Conservation (phyloP, 2,329 filamentous ascomycete genomes). For the Aureobasidium mangrovei region DNA sequence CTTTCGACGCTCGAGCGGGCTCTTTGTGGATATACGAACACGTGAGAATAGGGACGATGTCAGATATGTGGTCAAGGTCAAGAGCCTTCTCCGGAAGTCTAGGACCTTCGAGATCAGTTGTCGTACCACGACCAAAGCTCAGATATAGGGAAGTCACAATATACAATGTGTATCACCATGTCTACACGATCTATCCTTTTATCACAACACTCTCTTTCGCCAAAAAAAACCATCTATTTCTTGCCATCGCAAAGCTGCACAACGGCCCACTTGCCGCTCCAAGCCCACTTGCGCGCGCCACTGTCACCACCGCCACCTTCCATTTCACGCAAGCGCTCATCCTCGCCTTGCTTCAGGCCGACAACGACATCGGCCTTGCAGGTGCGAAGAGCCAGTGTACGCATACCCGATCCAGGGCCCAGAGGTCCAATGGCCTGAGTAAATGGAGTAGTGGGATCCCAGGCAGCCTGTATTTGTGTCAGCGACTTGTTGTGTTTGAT, state of each 20-base stretch:
- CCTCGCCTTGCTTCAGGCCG: constrained; percentile 69
- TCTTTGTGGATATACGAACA: too few species aligned
- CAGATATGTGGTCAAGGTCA: too few species aligned
- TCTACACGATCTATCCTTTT: too few species aligned
- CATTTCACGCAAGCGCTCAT: constrained; percentile 64
- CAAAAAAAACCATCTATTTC: constrained; percentile 9
- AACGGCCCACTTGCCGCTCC: constrained; percentile 96
- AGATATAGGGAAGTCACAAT: too few species aligned
- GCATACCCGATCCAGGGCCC: constrained; percentile 70
- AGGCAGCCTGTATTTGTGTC: constrained; percentile 49
- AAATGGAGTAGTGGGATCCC: constrained; percentile 85
- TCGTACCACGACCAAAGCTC: too few species aligned
- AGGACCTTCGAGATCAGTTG: too few species aligned
- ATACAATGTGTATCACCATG: too few species aligned
- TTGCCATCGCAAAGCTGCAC: constrained; percentile 73
- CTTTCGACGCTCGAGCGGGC: too few species aligned
- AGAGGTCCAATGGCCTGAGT: constrained; percentile 75
- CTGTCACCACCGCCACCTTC: constrained; percentile 63
- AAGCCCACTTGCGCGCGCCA: constrained; percentile 76
- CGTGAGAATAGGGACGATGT: too few species aligned
- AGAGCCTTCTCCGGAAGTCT: too few species aligned
- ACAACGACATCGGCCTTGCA: constrained; percentile 97
- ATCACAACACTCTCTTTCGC: too few species aligned
- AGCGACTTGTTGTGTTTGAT: not conserved
- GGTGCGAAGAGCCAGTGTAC: constrained; percentile 78